Base-by-base conservation (phyloP, 345 rosid species). In the Psidium friedrichsthalianum region DNA sequence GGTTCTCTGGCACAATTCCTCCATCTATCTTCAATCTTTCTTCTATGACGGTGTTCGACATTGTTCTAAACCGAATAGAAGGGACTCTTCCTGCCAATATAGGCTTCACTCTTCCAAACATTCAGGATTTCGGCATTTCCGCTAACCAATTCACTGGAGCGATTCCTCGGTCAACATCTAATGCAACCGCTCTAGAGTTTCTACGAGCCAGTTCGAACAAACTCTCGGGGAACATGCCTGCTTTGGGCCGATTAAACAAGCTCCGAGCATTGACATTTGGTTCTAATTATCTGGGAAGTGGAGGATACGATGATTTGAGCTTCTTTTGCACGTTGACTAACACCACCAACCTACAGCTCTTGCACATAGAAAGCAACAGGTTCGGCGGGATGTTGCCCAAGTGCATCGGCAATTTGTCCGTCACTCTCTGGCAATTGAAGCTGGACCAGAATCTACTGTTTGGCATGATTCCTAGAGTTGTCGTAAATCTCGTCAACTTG, bases 21-120 rank as follows among this genome's bases (percentile, higher is more conserved):
- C 82, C 86, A 1, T 78, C 88, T 1, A 27, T 91, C 2, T 88
- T 74, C 88, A 91, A 92, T 86, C 85, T 86, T 22, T 87, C 92
- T 25, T 85, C 88, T 5, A 0, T 89, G 15, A 14, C 14, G 9
- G 0, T 0, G 1, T 44, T 91, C 0, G 22, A 29, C 1, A 5
- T 89, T 0, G 1, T 8, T 5, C 0, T 0, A 0, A 92, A 88
- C 53, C 14, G 25, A 4, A 53, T 92, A 36, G 55, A 36, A 20
- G 93, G 92, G 20, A 84, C 21, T 27, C 86, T 92, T 25, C 87
- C 91, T 27, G 11, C 76, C 9, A 57, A 83, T 25, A 32, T 88
- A 44, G 88, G 88, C 54, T 12, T 40, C 15, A 56, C 51, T 16
- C 86, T 61, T 27, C 21, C 21, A 61, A 61, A 61, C 51, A 74